Percentiles rank a stretch among this genome's conserved stretches.
Evolutionary conservation across 768 basidiomycete genomes (phyloP).

Genomic region (Phaffia australis): DNA sequence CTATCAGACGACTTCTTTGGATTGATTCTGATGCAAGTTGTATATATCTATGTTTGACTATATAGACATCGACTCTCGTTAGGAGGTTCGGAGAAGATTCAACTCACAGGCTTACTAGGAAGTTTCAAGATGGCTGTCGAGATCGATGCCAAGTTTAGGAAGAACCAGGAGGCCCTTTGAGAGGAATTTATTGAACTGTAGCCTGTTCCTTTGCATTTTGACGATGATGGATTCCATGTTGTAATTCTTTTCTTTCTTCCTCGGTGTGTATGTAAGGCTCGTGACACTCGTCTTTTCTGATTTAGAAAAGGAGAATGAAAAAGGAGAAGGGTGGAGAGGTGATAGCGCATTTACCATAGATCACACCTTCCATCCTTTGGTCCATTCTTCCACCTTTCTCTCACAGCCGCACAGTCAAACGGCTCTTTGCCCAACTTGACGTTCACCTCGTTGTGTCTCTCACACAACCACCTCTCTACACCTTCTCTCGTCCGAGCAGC

Average conservation of each 20-base stretch:
- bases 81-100: conserved; percentile 88
- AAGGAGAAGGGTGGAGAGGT: not conserved
- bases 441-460: conserved; percentile 25
- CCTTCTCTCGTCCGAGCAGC: conserved; percentile 12
- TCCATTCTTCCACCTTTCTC: conserved; percentile 21
- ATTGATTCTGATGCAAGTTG: not conserved
- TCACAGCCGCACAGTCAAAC: not conserved
- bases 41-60: not conserved
- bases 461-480: conserved; percentile 15
- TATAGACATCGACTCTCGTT: conserved; percentile 77
- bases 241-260: too few species aligned
- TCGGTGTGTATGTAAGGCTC: too few species aligned
- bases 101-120: conserved; percentile 77
- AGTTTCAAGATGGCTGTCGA: conserved; percentile 91
- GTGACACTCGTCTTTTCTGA: too few species aligned
- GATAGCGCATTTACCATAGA: conserved; percentile 9
- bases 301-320: too few species aligned
- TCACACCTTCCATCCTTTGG: conserved; percentile 3
- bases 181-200: too few species aligned
- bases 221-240: too few species aligned
- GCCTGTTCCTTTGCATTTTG: too few species aligned
- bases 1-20: not conserved
- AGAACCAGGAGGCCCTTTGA: too few species aligned
- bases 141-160: conserved; percentile 27
- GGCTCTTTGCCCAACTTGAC: conserved; percentile 20